Evolutionary conservation across 2,329 filamentous ascomycete genomes (phyloP).

Genomic region (Aspergillus arachidicola): DNA sequence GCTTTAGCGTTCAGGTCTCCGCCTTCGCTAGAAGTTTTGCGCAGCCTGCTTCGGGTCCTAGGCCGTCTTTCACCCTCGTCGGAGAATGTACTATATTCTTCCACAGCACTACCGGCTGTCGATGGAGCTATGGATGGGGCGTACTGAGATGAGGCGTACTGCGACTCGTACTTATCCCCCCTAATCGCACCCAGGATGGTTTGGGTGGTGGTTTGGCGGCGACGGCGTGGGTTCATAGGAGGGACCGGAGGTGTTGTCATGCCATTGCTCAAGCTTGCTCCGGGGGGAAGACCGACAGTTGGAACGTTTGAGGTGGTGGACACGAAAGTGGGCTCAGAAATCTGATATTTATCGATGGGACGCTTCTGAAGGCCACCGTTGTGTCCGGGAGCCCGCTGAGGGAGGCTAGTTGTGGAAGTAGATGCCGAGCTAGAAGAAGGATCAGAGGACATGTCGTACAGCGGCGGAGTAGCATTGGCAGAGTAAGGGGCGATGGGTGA

Average conservation of each 20-base stretch:
- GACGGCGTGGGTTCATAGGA: constrained; percentile 62
- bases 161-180: constrained; percentile 35
- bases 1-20: constrained; percentile 50
- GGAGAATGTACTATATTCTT: constrained; percentile 47
- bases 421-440: constrained; percentile 41
- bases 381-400: constrained; percentile 34
- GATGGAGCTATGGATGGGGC: constrained; percentile 9
- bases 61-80: constrained; percentile 44
- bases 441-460: constrained; percentile 48
- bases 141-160: constrained; percentile 3
- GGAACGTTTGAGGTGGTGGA: constrained; percentile 61
- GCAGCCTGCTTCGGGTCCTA: constrained; percentile 43
- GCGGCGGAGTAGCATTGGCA: constrained; percentile 56
- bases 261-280: constrained; percentile 58
- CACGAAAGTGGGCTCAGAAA: constrained; percentile 61
- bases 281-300: constrained; percentile 59
- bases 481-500: constrained; percentile 53
- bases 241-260: constrained; percentile 57
- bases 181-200: constrained; percentile 44
- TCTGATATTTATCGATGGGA: constrained; percentile 61
- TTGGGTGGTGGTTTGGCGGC: constrained; percentile 50
- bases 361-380: constrained; percentile 53
- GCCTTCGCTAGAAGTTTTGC: constrained; percentile 55
- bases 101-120: constrained; percentile 26
- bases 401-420: constrained; percentile 25